phyloP scores from a whole-genome alignment of 257 asterid species.

The Primulina tabacum region DNA sequence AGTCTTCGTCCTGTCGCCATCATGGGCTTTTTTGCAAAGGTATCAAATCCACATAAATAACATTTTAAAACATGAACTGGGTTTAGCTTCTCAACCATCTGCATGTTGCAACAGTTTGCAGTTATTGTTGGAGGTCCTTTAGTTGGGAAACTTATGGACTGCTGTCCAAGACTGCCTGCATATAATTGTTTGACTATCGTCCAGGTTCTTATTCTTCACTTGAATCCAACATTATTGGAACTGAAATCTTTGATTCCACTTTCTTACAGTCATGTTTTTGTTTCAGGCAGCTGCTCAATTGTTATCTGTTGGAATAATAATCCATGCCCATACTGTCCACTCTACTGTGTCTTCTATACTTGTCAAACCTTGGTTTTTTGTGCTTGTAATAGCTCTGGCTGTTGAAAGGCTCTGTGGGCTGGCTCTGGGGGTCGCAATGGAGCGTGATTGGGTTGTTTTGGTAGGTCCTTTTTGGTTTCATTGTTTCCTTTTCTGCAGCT shows the following conservation, averaged over 20 bases:
- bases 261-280: constrained; percentile 28
- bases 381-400: constrained; percentile 76
- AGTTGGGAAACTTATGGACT: constrained; percentile 90
- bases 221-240: constrained; percentile 15
- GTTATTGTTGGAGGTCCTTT: constrained; percentile 92
- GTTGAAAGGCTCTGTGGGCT: constrained; percentile 88
- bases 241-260: constrained; percentile 18
- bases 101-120: constrained; percentile 59
- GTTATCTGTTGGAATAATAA: constrained; percentile 82
- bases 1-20: constrained; percentile 97
- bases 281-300: constrained; percentile 88
- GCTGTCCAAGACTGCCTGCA: constrained; percentile 83
- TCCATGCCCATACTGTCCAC: constrained; percentile 61
- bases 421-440: constrained; percentile 89
- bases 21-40: constrained; percentile 81
- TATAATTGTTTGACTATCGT: constrained; percentile 59
- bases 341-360: constrained; percentile 49
- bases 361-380: constrained; percentile 80
- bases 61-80: constrained; percentile 19
- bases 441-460: constrained; percentile 99
- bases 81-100: constrained; percentile 27
- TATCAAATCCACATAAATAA: constrained; percentile 29
- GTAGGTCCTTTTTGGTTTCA: constrained; percentile 33
- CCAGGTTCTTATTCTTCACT: constrained; percentile 53
- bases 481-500: constrained; percentile 1